Evolutionary conservation across 2,329 filamentous ascomycete genomes (phyloP), one percentile per base, ranked within the genome.

Genomic region (Xylaria sp.): DNA sequence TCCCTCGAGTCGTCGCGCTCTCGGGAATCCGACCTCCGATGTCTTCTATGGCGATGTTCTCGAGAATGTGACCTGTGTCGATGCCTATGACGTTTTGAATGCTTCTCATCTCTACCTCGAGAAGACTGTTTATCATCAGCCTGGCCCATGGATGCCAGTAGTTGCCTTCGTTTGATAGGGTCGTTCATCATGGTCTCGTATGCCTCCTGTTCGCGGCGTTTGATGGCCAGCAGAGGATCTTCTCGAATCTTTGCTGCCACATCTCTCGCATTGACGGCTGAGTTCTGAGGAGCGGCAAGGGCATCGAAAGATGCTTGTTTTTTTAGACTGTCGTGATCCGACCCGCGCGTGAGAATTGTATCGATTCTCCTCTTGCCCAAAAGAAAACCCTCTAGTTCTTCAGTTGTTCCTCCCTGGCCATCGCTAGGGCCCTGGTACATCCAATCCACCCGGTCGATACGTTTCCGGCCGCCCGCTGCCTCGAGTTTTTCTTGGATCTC

Each of bases 291-390:
- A 0, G 89, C 87, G 83, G 91, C 78, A 76, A 89, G 81, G 45
- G 81, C 83, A 36, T 91, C 88, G 70, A 89, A 81, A 0, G 85
- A 85, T 5, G 90, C 87, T 39, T 89, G 85, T 80, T 97, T 97
- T 80, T 93, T 91, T 65, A 97, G 81, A 71, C 91, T 92, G 78
- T 96, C 91, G 73, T 89, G 88, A 56, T 97, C 93, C 45, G 91
- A 91, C 57, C 92, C 93, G 78, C 96, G 93, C 50, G 93, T 88
- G 63, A 99, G 85, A 39, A 89, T 79, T 13, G 90, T 90, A 82
- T 98, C 95, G 78, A 99, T 95, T 66, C 94, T 88, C 66, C 96
- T 87, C 84, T 97, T 98, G 60, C 96, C 96, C 15, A 99, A 85
- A 1, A 99, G 82, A 78, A 97, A 99, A 4, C 92, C 93, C 77